Evolutionary conservation across 768 basidiomycete species (phyloP).

Genomic region (Pleurotus sapidus): DNA sequence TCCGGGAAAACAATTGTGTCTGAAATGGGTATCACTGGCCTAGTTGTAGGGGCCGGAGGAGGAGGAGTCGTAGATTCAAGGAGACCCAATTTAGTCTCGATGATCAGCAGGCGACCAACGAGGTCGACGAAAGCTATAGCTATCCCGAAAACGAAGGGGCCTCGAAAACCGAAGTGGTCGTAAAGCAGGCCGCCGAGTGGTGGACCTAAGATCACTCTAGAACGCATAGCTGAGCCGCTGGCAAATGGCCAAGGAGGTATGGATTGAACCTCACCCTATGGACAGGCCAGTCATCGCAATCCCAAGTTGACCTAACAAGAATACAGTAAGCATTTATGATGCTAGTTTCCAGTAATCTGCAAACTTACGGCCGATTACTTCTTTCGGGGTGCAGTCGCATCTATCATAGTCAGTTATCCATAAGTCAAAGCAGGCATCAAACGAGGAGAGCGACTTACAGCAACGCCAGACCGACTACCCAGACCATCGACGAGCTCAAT

Average conservation of each 20-base stretch:
- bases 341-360: not conserved
- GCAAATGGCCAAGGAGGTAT: not conserved
- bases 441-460: slow-evolving; percentile 32
- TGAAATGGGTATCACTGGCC: not conserved
- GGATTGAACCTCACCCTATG: slow-evolving; percentile 36
- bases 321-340: not conserved
- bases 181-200: slow-evolving; percentile 58
- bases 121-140: slow-evolving; percentile 46
- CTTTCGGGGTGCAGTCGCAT: slow-evolving; percentile 53
- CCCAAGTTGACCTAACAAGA: slow-evolving; percentile 49
- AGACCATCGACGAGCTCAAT: slow-evolving; percentile 56
- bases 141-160: slow-evolving; percentile 56
- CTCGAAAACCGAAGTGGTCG: slow-evolving; percentile 53
- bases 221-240: not conserved
- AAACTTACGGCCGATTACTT: slow-evolving; percentile 45
- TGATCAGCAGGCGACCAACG: slow-evolving; percentile 47
- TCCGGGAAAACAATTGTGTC: not conserved
- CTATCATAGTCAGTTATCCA: slow-evolving; percentile 23
- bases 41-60: not conserved
- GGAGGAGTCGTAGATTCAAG: slow-evolving; percentile 29
- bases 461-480: slow-evolving; percentile 61
- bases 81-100: slow-evolving; percentile 39
- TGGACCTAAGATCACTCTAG: slow-evolving; percentile 50
- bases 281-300: slow-evolving; percentile 58
- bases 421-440: not conserved